A percentile compares a stretch with the other conserved stretches of the same genome.
Evolutionary conservation across 768 basidiomycete species (phyloP).

Genomic region (Gautieria morchelliformis): DNA sequence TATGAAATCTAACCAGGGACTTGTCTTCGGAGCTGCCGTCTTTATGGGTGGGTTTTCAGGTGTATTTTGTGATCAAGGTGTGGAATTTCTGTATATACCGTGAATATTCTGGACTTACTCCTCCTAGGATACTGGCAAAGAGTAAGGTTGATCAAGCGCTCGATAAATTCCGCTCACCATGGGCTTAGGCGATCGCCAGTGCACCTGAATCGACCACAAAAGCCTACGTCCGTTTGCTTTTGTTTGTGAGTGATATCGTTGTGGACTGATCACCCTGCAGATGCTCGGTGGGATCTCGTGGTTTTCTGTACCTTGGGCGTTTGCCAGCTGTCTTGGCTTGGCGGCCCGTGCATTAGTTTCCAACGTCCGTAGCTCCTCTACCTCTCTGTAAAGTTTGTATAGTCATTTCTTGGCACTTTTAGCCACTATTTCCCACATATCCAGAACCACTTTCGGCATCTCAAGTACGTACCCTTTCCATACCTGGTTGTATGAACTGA

Average conservation of each 20-base stretch:
- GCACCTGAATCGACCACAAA: conserved; percentile 41
- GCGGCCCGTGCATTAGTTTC: conserved; percentile 28
- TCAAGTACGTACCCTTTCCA: conserved; percentile 5
- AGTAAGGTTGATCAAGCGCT: conserved; percentile 13
- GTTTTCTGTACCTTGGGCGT: conserved; percentile 46
- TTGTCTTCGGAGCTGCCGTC: conserved; percentile 32
- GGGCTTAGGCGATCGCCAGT: conserved; percentile 37
- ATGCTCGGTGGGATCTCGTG: conserved; percentile 51
- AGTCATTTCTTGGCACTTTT: background rate
- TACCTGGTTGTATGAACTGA: background rate
- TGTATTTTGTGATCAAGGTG: conserved; percentile 43
- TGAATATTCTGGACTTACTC: conserved; percentile 3
- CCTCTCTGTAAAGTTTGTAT: background rate
- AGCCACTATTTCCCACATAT: conserved; percentile 47
- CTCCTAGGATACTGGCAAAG: conserved; percentile 43
- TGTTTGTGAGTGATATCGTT: no score
- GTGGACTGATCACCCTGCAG: conserved; percentile 15
- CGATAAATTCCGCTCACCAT: conserved; percentile 10
- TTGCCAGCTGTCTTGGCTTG: conserved; percentile 39
- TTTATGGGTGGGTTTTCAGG: conserved; percentile 36
- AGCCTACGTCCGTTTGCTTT: conserved; percentile 33
- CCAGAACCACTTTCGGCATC: conserved; percentile 30
- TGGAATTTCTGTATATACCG: background rate
- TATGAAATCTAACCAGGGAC: conserved; percentile 41
- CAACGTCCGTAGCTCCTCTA: conserved; percentile 15